Evolutionary conservation across 805 yeast genomes (phyloP), one percentile per base, ranked within the genome.

Genomic region (Cyberlindnera veronae): DNA sequence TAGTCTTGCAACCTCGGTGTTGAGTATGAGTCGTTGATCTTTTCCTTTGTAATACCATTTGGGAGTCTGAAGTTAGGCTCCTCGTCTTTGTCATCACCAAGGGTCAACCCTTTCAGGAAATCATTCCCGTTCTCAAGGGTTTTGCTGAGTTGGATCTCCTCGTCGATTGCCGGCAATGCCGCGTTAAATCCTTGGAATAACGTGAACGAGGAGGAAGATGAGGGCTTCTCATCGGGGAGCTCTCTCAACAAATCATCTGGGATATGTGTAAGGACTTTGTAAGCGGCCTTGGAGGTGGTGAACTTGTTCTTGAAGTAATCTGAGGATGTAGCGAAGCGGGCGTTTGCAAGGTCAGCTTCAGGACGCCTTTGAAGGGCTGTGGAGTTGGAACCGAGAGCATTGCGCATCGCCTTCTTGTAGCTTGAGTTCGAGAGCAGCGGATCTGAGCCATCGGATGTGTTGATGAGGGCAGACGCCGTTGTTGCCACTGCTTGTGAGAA

Each of bases 171-270:
- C 1, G 79, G 78, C 26, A 72, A 55, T 1, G 76, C 66, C 4
- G 87, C 85, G 51, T 70, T 69, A 54, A 84, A 81, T 2, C 90
- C 89, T 58, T 83, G 90, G 52, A 74, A 81, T 17, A 84, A 60
- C 3, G 88, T 76, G 47, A 75, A 76, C 9, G 57, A 72, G 6
- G 59, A 51, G 5, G 56, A 49, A n/a, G 57, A 72, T 6, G 59
- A 51, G 5, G 56, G 50, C 14, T 54, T 55, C 32, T 45, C 57
- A 6, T 42, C 43, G 8, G 86, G 85, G 14, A 81, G 60, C 36
- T 79, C 77, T 7, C 62, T 55, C 24, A 84, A 63, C 46, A 83
- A 51, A 26, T 80, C 85, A 48, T 79, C 85, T 14, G 84, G 74
- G n/a, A 83, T 65, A 36, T 70, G 63, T 22, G 75, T 67, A 39